Base-by-base conservation (phyloP, 2,329 filamentous ascomycete species). In the Penicillium sp. region DNA sequence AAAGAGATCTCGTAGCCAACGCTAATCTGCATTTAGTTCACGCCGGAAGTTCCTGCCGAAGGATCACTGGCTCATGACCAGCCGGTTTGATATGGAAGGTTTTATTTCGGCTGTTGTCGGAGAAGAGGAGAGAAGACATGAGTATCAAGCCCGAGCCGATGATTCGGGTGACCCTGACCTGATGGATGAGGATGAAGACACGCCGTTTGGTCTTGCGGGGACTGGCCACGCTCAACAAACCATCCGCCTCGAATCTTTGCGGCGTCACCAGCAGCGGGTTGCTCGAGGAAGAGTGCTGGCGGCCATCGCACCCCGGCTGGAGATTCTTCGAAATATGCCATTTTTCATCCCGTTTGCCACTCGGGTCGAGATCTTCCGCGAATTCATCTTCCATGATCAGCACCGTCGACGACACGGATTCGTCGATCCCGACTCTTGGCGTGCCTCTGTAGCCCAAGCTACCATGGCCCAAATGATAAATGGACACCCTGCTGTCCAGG, bases 41-140 rank as follows among this genome's bases (percentile, higher is more conserved):
- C 85, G 95, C 62, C 88, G 93, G 24, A 88, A 86, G 33, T 98
- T 98, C 73, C 79, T 98, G 24, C 90, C 92, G 1, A 79, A 84
- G n/a, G 86, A 88, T 53, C 93, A 97, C 75, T 99, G 95, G 95
- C 83, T 98, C 38, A 98, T 98, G 93, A 95, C 91, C 0, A 89
- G 88, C 63, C 83, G 84, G 22, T 91, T 98, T 60, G 91, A 97
- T 71, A 95, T 97, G 89, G 88, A 90, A 64, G 88, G 90, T 0
- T 98, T 98, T 72, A 90, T 97, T 50, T 84, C 87, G 9, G 90
- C 91, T 1, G 93, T 98, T 1, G 93, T 97, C 2, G 84, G 88
- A 50, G 95, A 99, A 77, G 93, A 97, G 73, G 89, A 96, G 73
- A 86, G 82, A 53, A 84, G 91, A 38, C 90, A 92, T 71, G 85